Evolutionary conservation across 306 rosid species (phyloP), one percentile per base, ranked within the genome.

Genomic region (Inga leiocalycina): DNA sequence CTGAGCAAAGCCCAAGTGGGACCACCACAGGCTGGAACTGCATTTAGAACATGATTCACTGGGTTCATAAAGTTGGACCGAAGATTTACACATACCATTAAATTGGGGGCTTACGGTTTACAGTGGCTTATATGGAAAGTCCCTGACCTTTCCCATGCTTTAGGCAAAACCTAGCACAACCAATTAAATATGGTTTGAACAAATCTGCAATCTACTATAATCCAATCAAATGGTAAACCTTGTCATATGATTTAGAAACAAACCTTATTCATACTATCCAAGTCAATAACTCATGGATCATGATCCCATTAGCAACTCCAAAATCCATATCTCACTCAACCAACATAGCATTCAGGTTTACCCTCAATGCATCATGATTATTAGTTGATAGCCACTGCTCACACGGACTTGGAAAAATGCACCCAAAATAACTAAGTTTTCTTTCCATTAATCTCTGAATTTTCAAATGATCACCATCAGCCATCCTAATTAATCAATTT

Each of bases 41-140:
- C 56, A 62, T 19, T 69, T 24, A 74, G 15, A 30, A 11, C 19
- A 62, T 16, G 73, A 49, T 43, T 77, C 81, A 64, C 41, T 44
- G 61, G 27, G 45, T 19, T 62, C 56, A 43, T 22, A 71, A 24
- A 71, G 52, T 74, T 20, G 56, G 83, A 68, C 62, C 2, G 59
- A 57, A 77, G 44, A 16, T 73, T 83, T 27, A 61, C 61, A 37
- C 10, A 71, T 37, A 13, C 51, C 69, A 79, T n/a, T 48, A 65
- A 79, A 19, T 8, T 2, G 16, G 71, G 35, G 75, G 41, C 19
- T 20, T 27, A 48, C 39, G 30, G 76, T 17, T 20, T 27, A 48
- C 27, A 51, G 69, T 54, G 61, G 24, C 1, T 15, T 19, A 54
- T 6, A 54, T 19, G 24, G 61, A 54, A 17, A 9, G 7, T 19